phyloP scores from a whole-genome alignment of 345 rosid genomes.

The Euphorbia lathyris region DNA sequence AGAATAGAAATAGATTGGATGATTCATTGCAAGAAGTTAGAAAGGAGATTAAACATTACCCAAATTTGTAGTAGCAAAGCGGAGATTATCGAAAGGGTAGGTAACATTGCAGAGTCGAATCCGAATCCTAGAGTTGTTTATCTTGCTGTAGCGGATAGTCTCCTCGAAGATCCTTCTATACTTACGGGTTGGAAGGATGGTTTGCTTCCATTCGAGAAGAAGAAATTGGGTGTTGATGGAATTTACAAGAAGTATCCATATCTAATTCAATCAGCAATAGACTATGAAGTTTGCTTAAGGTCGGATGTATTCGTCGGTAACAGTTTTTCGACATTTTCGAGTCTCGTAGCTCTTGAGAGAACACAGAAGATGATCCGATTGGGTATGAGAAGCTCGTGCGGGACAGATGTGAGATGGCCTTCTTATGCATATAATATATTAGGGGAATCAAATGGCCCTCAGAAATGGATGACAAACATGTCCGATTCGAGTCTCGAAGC shows the following conservation, averaged over 20 bases:
- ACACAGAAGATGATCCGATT: constrained; percentile 66
- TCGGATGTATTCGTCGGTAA: constrained; percentile 91
- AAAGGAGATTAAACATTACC: constrained; percentile 52
- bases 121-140: constrained; percentile 54
- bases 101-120: constrained; percentile 46
- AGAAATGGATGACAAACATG: constrained; percentile 87
- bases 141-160: constrained; percentile 85
- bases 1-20: constrained; percentile 97
- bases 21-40: constrained; percentile 94
- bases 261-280: constrained; percentile 90
- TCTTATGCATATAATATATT: constrained; percentile 78
- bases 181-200: constrained; percentile 76
- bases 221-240: constrained; percentile 64
- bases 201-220: constrained; percentile 75
- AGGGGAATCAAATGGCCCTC: constrained; percentile 62
- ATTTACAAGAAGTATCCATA: constrained; percentile 77
- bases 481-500: constrained; percentile 70
- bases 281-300: constrained; percentile 85
- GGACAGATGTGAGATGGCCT: constrained; percentile 58
- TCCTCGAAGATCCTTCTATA: constrained; percentile 71
- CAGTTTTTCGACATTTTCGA: constrained; percentile 92
- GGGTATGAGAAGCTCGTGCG: constrained; percentile 60
- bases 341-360: constrained; percentile 83
- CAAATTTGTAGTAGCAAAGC: constrained; percentile 88
- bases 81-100: constrained; percentile 72